Evolutionary conservation across 345 rosid genomes (phyloP).

Genomic region (Salix caprea): DNA sequence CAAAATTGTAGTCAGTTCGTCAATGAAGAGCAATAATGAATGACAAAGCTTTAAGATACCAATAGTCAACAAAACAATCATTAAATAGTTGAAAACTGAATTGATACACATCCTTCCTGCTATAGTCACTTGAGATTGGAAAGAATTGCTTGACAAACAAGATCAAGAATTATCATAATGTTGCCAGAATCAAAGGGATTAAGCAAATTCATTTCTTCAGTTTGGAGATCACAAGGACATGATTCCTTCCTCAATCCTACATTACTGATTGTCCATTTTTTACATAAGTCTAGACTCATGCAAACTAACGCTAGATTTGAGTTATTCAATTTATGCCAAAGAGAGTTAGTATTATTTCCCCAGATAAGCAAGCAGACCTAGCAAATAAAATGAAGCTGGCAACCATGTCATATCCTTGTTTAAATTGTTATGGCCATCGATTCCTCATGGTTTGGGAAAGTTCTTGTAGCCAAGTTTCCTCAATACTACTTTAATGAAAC

Average conservation of each 20-base stretch:
- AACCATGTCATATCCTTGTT: background rate
- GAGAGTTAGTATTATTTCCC: background rate
- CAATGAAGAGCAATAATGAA: background rate
- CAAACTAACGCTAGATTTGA: background rate
- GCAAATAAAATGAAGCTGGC: background rate
- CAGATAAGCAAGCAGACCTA: background rate
- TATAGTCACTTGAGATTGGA: background rate
- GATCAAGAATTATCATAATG: background rate
- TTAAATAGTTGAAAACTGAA: background rate
- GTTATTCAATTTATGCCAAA: background rate
- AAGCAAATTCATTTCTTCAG: background rate
- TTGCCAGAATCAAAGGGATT: background rate
- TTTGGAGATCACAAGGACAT: background rate
- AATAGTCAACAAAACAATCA: background rate
- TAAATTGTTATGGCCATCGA: background rate
- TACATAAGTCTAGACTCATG: background rate
- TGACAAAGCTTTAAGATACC: background rate
- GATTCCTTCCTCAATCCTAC: background rate
- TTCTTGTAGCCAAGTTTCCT: background rate
- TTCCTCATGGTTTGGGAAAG: background rate
- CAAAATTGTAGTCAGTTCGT: slow-evolving; percentile 2
- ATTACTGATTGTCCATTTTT: background rate
- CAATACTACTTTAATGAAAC: background rate
- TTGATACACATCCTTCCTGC: background rate
- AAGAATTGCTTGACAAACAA: background rate